These are phyloP conservation scores for Baorangia bicolor DNA, from an alignment of 768 basidiomycete genomes.

Conservation along the genomic window DNA sequence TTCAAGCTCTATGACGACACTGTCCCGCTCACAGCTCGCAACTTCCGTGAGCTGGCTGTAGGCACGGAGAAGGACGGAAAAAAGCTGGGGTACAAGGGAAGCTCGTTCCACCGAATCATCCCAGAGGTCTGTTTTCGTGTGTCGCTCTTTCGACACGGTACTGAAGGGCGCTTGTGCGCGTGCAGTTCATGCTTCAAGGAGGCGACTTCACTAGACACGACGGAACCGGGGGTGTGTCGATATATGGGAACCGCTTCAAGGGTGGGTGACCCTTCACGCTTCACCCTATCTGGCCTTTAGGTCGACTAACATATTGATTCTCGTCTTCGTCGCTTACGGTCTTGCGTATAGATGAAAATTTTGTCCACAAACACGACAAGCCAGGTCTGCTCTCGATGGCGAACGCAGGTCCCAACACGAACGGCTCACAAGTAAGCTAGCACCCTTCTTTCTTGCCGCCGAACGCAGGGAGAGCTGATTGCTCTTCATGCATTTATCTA, in stretches of 20 bases:
- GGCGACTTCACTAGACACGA: slow-evolving; percentile 80
- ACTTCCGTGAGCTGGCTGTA: slow-evolving; percentile 80
- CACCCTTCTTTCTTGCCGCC: not conserved
- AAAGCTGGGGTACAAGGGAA: slow-evolving; percentile 70
- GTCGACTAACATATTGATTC: not conserved
- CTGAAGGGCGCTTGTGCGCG: not conserved
- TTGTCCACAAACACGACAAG: slow-evolving; percentile 58
- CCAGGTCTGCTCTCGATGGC: slow-evolving; percentile 82
- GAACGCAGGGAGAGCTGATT: not conserved
- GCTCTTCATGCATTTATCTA: slow-evolving; percentile 14
- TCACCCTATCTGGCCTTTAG: not conserved
- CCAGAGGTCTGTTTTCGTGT: slow-evolving; percentile 45
- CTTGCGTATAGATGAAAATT: slow-evolving; percentile 60
- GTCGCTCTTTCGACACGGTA: not conserved
- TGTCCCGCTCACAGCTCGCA: slow-evolving; percentile 77
- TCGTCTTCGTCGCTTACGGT: not conserved
- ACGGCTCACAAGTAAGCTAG: slow-evolving; percentile 66
- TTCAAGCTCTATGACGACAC: slow-evolving; percentile 83
- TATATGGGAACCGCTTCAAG: slow-evolving; percentile 78
- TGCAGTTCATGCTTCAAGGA: slow-evolving; percentile 81
- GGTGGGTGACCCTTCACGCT: slow-evolving; percentile 41
- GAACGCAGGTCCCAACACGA: slow-evolving; percentile 80
- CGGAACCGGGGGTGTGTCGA: slow-evolving; percentile 82
- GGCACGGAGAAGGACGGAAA: slow-evolving; percentile 42
- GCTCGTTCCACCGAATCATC: slow-evolving; percentile 72